Percentiles rank a stretch among this genome's conserved stretches.
Evolutionary conservation across 2,329 filamentous ascomycete genomes (phyloP).

Genomic region (Cytospora chrysosperma): DNA sequence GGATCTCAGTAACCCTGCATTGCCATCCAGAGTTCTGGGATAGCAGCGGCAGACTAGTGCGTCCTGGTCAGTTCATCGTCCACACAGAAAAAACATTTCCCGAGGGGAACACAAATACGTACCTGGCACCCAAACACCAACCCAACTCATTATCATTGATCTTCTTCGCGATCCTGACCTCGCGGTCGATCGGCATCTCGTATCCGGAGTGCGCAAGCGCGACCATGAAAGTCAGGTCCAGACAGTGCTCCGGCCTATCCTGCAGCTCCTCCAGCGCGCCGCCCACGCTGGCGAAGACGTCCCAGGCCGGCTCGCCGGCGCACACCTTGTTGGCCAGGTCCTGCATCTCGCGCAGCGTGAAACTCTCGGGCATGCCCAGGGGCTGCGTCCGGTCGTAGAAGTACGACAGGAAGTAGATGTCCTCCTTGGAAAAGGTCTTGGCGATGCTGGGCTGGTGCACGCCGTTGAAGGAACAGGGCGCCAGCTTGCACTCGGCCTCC

Average conservation of each 20-base stretch:
- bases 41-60: slow-evolving; percentile 75
- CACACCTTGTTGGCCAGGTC: slow-evolving; percentile 85
- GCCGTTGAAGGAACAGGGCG: slow-evolving; percentile 98
- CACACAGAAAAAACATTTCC: neutral
- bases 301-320: slow-evolving; percentile 72
- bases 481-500: slow-evolving; percentile 74
- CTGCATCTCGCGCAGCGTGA: slow-evolving; percentile 86
- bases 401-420: slow-evolving; percentile 96
- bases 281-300: slow-evolving; percentile 72
- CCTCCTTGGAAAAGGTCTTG: slow-evolving; percentile 89
- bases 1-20: slow-evolving; percentile 78
- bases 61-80: neutral
- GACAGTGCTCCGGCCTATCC: slow-evolving; percentile 83
- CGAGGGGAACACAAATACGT: slow-evolving; percentile 36
- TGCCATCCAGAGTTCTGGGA: slow-evolving; percentile 83
- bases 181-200: slow-evolving; percentile 94
- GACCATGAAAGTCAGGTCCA: slow-evolving; percentile 96
- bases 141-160: slow-evolving; percentile 95
- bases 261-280: slow-evolving; percentile 77
- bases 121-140: slow-evolving; percentile 97
- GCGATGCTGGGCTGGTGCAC: slow-evolving; percentile 89
- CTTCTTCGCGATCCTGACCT: slow-evolving; percentile 98
- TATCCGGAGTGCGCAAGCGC: slow-evolving; percentile 92
- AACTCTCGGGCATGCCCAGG: slow-evolving; percentile 97
- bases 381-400: slow-evolving; percentile 95